Conservation (phyloP, 164 flowering plant species). For the Tinospora cordifolia region DNA sequence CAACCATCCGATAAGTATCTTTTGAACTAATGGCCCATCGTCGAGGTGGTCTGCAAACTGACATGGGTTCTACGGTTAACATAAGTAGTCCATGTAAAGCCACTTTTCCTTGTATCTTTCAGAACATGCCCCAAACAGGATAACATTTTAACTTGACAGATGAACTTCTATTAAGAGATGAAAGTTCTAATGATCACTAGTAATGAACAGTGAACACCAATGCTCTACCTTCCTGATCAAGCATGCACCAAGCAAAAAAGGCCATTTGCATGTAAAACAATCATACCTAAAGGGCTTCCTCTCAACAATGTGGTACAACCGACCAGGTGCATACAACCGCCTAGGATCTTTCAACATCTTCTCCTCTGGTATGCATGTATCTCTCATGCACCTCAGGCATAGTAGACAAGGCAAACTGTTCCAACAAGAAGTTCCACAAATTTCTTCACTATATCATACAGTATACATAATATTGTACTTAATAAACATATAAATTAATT, state of each 20-base stretch:
- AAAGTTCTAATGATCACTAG: neutral
- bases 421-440: conserved; percentile 16
- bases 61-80: too few relatives aligned
- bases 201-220: neutral
- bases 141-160: neutral
- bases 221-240: neutral
- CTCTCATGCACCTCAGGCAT: conserved; percentile 82
- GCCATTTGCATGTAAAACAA: neutral
- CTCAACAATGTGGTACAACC: conserved; percentile 92
- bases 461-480: neutral
- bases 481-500: neutral
- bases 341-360: conserved; percentile 86
- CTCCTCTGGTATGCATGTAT: conserved; percentile 80
- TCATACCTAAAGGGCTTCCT: conserved; percentile 81
- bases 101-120: too few relatives aligned
- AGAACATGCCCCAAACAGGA: neutral
- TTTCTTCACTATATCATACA: neutral
- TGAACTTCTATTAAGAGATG: neutral
- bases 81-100: too few relatives aligned
- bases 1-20: too few relatives aligned
- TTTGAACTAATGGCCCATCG: too few relatives aligned
- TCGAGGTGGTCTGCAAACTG: too few relatives aligned
- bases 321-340: conserved; percentile 95
- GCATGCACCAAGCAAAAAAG: neutral
- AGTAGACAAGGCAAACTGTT: conserved; percentile 90